Evolutionary conservation across 306 rosid genomes (phyloP).

Genomic region (Lathyrus sativus): DNA sequence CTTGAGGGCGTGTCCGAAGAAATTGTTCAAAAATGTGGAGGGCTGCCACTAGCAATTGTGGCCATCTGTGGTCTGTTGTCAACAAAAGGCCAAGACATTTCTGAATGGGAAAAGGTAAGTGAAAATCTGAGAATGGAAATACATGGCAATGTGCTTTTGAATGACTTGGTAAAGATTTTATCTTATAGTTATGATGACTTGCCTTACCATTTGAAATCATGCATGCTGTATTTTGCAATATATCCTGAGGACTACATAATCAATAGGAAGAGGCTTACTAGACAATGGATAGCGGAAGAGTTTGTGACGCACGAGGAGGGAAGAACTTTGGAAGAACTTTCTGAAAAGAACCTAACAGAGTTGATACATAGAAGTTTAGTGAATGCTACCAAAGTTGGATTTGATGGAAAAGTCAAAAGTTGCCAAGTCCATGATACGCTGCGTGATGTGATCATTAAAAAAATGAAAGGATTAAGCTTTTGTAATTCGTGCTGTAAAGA

Average conservation of each 20-base stretch:
- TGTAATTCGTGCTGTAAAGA: constrained; percentile 19
- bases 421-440: constrained; percentile 35
- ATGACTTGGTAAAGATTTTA: neutral
- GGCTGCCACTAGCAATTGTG: constrained; percentile 41
- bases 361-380: constrained; percentile 40
- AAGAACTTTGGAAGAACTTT: constrained; percentile 28
- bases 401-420: constrained; percentile 26
- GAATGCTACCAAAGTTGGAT: constrained; percentile 4
- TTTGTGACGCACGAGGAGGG: constrained; percentile 3
- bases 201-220: constrained; percentile 30
- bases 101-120: constrained; percentile 32
- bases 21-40: constrained; percentile 33
- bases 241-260: constrained; percentile 41
- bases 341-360: constrained; percentile 33
- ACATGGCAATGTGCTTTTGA: constrained; percentile 3
- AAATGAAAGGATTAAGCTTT: constrained; percentile 15
- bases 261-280: constrained; percentile 7
- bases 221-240: constrained; percentile 36
- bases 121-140: constrained; percentile 17
- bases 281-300: constrained; percentile 45
- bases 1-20: constrained; percentile 23
- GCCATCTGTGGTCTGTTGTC: constrained; percentile 38
- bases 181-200: constrained; percentile 37
- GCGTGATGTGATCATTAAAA: constrained; percentile 26
- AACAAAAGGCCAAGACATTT: constrained; percentile 25